Conservation (phyloP, 768 basidiomycete species). For the Strobilomyces echinocephalus region DNA sequence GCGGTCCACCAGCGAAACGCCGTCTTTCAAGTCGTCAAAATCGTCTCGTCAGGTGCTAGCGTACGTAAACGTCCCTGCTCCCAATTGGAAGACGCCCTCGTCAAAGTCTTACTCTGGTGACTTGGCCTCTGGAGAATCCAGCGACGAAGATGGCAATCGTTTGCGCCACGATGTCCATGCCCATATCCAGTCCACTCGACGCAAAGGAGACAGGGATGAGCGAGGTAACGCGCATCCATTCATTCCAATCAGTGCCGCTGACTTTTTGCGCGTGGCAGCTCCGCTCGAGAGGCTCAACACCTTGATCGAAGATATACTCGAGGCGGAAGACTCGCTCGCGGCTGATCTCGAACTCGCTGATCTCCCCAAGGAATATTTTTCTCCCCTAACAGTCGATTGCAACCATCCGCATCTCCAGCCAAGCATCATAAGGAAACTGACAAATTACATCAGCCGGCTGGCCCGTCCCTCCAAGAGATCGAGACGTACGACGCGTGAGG, state of each 20-base stretch:
- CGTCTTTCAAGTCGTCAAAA: slow-evolving; percentile 27
- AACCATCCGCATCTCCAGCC: slow-evolving; percentile 59
- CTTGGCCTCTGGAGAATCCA: slow-evolving; percentile 54
- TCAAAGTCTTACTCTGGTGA: slow-evolving; percentile 30
- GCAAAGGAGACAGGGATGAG: slow-evolving; percentile 73
- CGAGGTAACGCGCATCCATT: slow-evolving; percentile 42
- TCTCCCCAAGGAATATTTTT: slow-evolving; percentile 62
- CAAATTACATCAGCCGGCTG: slow-evolving; percentile 62
- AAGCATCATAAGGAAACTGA: slow-evolving; percentile 59
- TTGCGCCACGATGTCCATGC: slow-evolving; percentile 26
- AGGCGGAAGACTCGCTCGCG: slow-evolving; percentile 69
- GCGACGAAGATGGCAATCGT: slow-evolving; percentile 36
- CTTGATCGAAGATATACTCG: slow-evolving; percentile 80
- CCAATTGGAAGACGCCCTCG: slow-evolving; percentile 28
- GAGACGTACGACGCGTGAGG: slow-evolving; percentile 41
- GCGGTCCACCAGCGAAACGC: slow-evolving; percentile 18
- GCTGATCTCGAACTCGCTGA: slow-evolving; percentile 48
- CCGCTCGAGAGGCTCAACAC: slow-evolving; percentile 74
- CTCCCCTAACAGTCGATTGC: slow-evolving; percentile 50
- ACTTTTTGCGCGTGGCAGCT: slow-evolving; percentile 31
- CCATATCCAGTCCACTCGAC: slow-evolving; percentile 45
- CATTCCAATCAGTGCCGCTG: background rate
- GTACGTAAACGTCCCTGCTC: slow-evolving; percentile 31
- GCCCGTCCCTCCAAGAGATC: slow-evolving; percentile 66
- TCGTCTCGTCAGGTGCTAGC: slow-evolving; percentile 31